These are phyloP conservation scores for Pisolithus orientalis DNA, from an alignment of 768 basidiomycete species.

Conservation along the genomic window DNA sequence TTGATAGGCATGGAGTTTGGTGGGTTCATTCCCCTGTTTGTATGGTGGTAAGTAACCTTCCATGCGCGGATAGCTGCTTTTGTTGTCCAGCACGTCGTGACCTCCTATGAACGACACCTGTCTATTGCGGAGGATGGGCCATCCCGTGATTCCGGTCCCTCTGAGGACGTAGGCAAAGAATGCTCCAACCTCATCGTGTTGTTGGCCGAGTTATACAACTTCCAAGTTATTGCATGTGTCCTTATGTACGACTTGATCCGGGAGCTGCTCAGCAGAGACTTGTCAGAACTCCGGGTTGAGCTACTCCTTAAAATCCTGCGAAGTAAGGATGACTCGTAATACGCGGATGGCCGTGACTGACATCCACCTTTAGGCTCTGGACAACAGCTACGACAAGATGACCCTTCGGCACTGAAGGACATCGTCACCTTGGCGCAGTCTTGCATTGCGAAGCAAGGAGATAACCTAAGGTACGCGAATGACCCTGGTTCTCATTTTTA, in stretches of 20 bases:
- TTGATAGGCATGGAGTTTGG: conserved; percentile 86
- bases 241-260: conserved; percentile 91
- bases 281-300: conserved; percentile 81
- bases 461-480: conserved; percentile 41
- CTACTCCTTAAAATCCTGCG: conserved; percentile 78
- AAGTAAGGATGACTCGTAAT: conserved; percentile 41
- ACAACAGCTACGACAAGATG: conserved; percentile 83
- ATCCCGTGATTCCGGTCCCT: conserved; percentile 12
- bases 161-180: conserved; percentile 66
- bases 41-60: background rate
- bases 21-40: conserved; percentile 29
- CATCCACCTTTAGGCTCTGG: conserved; percentile 68
- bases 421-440: conserved; percentile 79
- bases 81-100: conserved; percentile 70
- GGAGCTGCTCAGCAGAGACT: conserved; percentile 52
- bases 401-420: conserved; percentile 87
- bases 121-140: conserved; percentile 20
- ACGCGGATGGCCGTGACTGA: background rate
- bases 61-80: conserved; percentile 53
- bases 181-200: conserved; percentile 83
- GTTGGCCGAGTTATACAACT: conserved; percentile 91
- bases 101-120: conserved; percentile 59
- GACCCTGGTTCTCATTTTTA: background rate
- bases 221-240: conserved; percentile 84
- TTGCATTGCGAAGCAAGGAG: conserved; percentile 51